Base-by-base conservation (phyloP, 2,329 filamentous ascomycete genomes). In the Ceratocystis papillata region DNA sequence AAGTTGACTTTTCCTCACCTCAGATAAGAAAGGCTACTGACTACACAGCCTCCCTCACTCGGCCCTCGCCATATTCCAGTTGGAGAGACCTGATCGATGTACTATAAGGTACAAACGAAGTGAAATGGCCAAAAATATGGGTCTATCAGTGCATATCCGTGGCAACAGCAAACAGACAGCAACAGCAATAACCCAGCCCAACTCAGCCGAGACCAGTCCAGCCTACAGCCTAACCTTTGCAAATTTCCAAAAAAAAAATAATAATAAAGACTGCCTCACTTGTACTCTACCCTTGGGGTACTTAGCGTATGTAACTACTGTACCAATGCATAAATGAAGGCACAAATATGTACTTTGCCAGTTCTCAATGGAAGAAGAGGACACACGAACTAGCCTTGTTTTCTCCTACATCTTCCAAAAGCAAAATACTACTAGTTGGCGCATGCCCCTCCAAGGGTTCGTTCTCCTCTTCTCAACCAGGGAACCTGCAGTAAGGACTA, bases 141-240 rank as follows among this genome's bases (percentile, higher is more conserved):
- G 7, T 7, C 55, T 33, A 37, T 37, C 55, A 12, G 55, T 59
- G 55, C 28, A 59, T 59, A 25, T 59, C 55, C 55, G 30, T 20
- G n/a, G 55, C 55, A 59, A 59, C 55, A 37, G 28, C 55, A 59
- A 59, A 59, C 55, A 59, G 22, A 53, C 20, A 28, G 17, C 10
- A 53, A 28, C 22, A 28, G 48, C 22, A 53, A 53, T 15, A 53
- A 53, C 48, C 48, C 48, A 48, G 46, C 46, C 8, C 46, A 48
- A 17, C 17, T 17, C 46, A 41, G 3, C 37, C 37, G 1, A 37
- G 7, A 12, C 45, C 45, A 20, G 45, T 5, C 45, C 45, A 48
- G 45, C 45, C 45, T 4, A 48, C 17, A 48, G 45, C 5, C 45
- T 15, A 28, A 2, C 48, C 20, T 53, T 53, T 28, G 48, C 48